phyloP scores from a whole-genome alignment of 108 stramenopile genomes.

The Stephanodiscus minutulus region DNA sequence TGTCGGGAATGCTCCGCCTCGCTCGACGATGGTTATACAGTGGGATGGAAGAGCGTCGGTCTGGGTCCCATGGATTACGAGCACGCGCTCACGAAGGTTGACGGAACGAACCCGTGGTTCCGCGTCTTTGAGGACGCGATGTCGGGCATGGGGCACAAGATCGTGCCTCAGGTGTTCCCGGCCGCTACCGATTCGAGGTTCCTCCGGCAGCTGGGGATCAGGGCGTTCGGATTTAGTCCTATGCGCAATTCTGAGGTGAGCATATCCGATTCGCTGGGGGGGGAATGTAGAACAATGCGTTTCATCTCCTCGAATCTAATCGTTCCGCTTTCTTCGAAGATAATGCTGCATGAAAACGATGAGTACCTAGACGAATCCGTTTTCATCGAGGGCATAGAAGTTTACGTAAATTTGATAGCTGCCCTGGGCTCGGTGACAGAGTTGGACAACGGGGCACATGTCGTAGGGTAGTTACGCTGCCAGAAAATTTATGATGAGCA shows the following conservation, averaged over 20 bases:
- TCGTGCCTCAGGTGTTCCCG: slow-evolving; percentile 93
- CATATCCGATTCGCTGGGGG: not conserved
- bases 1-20: slow-evolving; percentile 75
- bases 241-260: slow-evolving; percentile 85
- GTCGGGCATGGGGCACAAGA: slow-evolving; percentile 57
- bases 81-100: slow-evolving; percentile 74
- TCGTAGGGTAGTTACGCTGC: not conserved
- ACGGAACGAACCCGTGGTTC: slow-evolving; percentile 92
- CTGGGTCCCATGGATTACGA: slow-evolving; percentile 37
- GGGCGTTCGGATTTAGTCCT: slow-evolving; percentile 94
- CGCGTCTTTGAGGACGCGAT: slow-evolving; percentile 73
- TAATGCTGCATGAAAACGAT: slow-evolving; percentile 96
- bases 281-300: not conserved
- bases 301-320: not conserved
- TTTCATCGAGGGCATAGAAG: slow-evolving; percentile 89
- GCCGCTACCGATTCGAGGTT: slow-evolving; percentile 96
- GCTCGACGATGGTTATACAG: slow-evolving; percentile 45
- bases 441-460: slow-evolving; percentile 1
- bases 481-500: too few relatives aligned
- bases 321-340: slow-evolving; percentile 14
- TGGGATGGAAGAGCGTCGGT: slow-evolving; percentile 77
- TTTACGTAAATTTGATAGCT: slow-evolving; percentile 85
- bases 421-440: slow-evolving; percentile 47
- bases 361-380: slow-evolving; percentile 89
- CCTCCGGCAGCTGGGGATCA: slow-evolving; percentile 83